Percentiles rank a stretch among this genome's conserved stretches.
Evolutionary conservation across 2,329 filamentous ascomycete genomes (phyloP).

Genomic region (Fusarium odoratissimum): DNA sequence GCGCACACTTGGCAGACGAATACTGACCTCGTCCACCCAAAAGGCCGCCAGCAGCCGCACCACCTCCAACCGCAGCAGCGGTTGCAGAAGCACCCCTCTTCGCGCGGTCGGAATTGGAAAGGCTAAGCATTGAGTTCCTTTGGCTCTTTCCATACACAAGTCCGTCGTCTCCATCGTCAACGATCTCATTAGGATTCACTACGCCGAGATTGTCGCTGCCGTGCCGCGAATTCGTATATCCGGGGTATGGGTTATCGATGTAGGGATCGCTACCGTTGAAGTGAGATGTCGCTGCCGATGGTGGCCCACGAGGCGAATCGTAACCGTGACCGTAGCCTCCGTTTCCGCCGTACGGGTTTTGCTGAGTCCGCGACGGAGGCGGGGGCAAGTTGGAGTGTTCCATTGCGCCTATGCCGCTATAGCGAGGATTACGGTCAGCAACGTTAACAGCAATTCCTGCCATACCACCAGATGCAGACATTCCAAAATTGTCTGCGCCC

Average conservation of each 20-base stretch:
- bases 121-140: constrained; percentile 70
- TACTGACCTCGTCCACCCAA: constrained; percentile 47
- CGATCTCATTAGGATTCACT: constrained; percentile 83
- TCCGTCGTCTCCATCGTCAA: constrained; percentile 90
- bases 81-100: constrained; percentile 41
- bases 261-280: constrained; percentile 56
- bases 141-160: constrained; percentile 65
- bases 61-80: constrained; percentile 60
- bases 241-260: constrained; percentile 74
- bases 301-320: constrained; percentile 34
- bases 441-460: constrained; percentile 74
- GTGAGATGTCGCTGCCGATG: constrained; percentile 26
- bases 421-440: constrained; percentile 71
- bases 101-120: constrained; percentile 58
- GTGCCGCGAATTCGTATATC: constrained; percentile 58
- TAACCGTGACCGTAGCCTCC: constrained; percentile 44
- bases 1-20: neutral
- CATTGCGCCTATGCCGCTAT: constrained; percentile 73
- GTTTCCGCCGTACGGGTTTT: constrained; percentile 40
- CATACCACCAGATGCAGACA: constrained; percentile 72
- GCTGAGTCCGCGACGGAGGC: constrained; percentile 51
- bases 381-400: constrained; percentile 54
- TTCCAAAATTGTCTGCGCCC: constrained; percentile 75
- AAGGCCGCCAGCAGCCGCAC: constrained; percentile 55
- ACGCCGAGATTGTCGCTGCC: constrained; percentile 64